These are phyloP conservation scores for Wickerhamomyces bovis DNA, from an alignment of 805 yeast species.

Conservation along the genomic window DNA sequence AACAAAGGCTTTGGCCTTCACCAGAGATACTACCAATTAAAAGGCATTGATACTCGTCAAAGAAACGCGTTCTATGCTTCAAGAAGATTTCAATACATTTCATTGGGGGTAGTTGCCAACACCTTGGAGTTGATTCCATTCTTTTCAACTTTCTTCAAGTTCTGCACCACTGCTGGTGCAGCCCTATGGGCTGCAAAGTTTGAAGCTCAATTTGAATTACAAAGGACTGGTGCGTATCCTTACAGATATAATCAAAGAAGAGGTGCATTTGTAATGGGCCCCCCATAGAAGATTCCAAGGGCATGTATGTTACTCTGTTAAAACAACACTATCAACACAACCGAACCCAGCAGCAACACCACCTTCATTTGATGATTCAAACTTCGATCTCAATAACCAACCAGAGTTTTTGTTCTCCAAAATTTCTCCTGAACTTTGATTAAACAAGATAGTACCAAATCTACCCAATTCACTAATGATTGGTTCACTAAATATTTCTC, in stretches of 20 bases:
- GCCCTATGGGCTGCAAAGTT: slow-evolving; percentile 1
- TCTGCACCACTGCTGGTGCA: background rate
- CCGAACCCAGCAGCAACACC: slow-evolving; percentile 99
- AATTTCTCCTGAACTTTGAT: slow-evolving; percentile 53
- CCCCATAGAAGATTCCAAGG: background rate
- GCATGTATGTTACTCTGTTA: slow-evolving; percentile 23
- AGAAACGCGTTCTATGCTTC: slow-evolving; percentile 1
- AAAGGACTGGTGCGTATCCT: background rate
- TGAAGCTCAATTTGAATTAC: background rate
- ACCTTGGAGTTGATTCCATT: background rate
- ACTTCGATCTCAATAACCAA: slow-evolving; percentile 82
- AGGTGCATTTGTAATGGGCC: background rate
- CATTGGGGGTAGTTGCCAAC: background rate
- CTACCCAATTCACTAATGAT: slow-evolving; percentile 88
- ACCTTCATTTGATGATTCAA: slow-evolving; percentile 86
- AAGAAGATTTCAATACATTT: background rate
- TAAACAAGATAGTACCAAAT: slow-evolving; percentile 77
- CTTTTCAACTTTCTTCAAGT: background rate
- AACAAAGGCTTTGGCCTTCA: background rate
- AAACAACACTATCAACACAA: slow-evolving; percentile 79
- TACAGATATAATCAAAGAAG: background rate
- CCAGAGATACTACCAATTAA: background rate
- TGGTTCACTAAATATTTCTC: slow-evolving; percentile 57
- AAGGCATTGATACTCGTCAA: slow-evolving; percentile 1
- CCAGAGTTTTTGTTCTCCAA: slow-evolving; percentile 68